phyloP scores from a whole-genome alignment of 1,284 basidiomycete species.

The Ganoderma leucocontextum region DNA sequence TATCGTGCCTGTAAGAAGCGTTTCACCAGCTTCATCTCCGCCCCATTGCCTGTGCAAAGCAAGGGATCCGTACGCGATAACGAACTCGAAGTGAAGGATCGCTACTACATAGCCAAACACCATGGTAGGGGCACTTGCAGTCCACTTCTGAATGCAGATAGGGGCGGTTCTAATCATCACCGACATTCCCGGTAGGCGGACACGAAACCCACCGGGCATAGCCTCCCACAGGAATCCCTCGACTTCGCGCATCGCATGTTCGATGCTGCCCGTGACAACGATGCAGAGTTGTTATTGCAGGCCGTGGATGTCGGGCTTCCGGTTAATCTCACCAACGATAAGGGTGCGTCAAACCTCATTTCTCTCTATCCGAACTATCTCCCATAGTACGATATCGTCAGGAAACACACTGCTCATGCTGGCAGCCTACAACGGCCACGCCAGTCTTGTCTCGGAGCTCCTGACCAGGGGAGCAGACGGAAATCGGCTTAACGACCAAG shows the following conservation, averaged over 20 bases:
- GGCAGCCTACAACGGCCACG: conserved; percentile 81
- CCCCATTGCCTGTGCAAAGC: not conserved
- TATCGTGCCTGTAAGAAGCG: not conserved
- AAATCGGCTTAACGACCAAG: conserved; percentile 77
- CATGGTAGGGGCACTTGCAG: not conserved
- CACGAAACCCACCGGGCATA: conserved; percentile 17
- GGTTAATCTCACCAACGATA: conserved; percentile 78
- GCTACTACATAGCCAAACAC: not conserved
- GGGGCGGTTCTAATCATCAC: not conserved
- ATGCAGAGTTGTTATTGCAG: conserved; percentile 57
- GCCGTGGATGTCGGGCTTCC: conserved; percentile 82
- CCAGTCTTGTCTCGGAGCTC: conserved; percentile 60
- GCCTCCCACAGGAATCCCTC: conserved; percentile 56
- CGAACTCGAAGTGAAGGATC: not conserved
- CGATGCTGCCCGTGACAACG: conserved; percentile 74
- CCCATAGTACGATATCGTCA: conserved; percentile 29
- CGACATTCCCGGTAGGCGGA: conserved; percentile 13
- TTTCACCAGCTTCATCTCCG: conserved; percentile 2
- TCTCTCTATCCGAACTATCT: not conserved
- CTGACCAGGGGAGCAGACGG: conserved; percentile 69
- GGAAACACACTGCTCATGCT: conserved; percentile 88
- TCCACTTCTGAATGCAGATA: not conserved
- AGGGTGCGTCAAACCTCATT: conserved; percentile 52
- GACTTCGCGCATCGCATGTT: conserved; percentile 82
- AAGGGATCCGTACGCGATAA: not conserved